phyloP scores from a whole-genome alignment of 768 basidiomycete species.

The Lentinula edodes region DNA sequence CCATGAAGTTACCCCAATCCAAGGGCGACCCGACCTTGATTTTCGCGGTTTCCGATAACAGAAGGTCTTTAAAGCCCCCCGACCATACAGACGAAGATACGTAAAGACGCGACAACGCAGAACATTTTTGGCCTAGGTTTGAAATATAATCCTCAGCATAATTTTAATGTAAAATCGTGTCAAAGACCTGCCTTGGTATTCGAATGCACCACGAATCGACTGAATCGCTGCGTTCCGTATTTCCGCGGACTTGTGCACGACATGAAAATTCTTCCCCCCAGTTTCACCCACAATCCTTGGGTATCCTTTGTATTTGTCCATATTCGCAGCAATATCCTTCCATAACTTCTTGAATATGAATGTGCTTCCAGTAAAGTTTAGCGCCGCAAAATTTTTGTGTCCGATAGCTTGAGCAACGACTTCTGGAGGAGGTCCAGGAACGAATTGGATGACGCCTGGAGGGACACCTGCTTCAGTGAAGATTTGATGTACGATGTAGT shows the following conservation, averaged over 20 bases:
- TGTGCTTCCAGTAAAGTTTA: slow-evolving; percentile 97
- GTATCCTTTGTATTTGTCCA: slow-evolving; percentile 84
- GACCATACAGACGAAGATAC: slow-evolving; percentile 86
- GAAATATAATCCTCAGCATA: background rate
- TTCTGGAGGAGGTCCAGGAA: slow-evolving; percentile 82
- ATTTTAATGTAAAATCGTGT: background rate
- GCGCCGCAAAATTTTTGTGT: slow-evolving; percentile 74
- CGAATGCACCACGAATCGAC: slow-evolving; percentile 83
- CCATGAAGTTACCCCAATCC: slow-evolving; percentile 85
- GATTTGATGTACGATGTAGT: slow-evolving; percentile 88
- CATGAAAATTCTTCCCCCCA: slow-evolving; percentile 97
- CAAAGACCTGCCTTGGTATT: slow-evolving; percentile 73
- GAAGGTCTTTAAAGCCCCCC: slow-evolving; percentile 75
- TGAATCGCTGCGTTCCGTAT: slow-evolving; percentile 87
- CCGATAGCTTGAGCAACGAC: slow-evolving; percentile 81
- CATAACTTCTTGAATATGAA: slow-evolving; percentile 92
- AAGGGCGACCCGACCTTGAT: slow-evolving; percentile 79
- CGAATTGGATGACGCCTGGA: slow-evolving; percentile 93
- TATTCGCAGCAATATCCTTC: slow-evolving; percentile 88
- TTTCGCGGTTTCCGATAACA: slow-evolving; percentile 70
- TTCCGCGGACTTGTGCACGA: slow-evolving; percentile 86
- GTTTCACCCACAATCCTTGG: slow-evolving; percentile 98
- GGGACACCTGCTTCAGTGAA: slow-evolving; percentile 93
- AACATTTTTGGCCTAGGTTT: slow-evolving; percentile 85
- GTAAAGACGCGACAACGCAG: slow-evolving; percentile 87